Evolutionary conservation across 805 yeast species (phyloP).

Genomic region (Sugiyamaella smithiae): DNA sequence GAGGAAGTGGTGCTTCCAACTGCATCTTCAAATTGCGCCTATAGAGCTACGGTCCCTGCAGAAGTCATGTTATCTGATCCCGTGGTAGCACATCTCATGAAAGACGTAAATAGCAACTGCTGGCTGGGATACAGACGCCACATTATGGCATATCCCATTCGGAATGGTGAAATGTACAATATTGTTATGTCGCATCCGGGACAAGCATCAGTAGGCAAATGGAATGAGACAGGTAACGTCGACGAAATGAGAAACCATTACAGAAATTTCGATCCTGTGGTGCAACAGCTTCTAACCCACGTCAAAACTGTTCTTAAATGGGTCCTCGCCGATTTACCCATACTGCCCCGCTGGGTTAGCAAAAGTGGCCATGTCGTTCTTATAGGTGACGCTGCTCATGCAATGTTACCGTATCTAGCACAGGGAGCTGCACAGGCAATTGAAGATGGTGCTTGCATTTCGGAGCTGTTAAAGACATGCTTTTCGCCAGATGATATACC

Average conservation of each 20-base stretch:
- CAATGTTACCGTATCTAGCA: conserved; percentile 12
- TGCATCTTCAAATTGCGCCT: conserved; percentile 21
- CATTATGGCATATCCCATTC: conserved; percentile 16
- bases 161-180: conserved; percentile 15
- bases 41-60: conserved; percentile 13
- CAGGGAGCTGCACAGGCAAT: conserved; percentile 14
- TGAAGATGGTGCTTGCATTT: conserved; percentile 15
- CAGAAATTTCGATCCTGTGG: conserved; percentile 12
- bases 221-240: conserved; percentile 14
- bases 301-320: conserved; percentile 12
- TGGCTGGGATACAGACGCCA: conserved; percentile 17
- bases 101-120: conserved; percentile 29
- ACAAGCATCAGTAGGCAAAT: conserved; percentile 14
- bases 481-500: conserved; percentile 6
- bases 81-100: conserved; percentile 27
- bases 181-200: conserved; percentile 15
- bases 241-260: conserved; percentile 14
- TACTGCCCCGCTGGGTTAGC: conserved; percentile 11
- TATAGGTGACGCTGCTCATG: conserved; percentile 16
- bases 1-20: conserved; percentile 21
- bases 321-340: conserved; percentile 14
- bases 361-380: conserved; percentile 10
- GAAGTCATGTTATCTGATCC: conserved; percentile 13
- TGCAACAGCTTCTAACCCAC: conserved; percentile 6
- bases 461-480: conserved; percentile 8